Percentiles rank a stretch among this genome's conserved stretches.
These are phyloP conservation scores for Inonotus obliquus DNA, from an alignment of 1,284 basidiomycete species.

Conservation along the genomic window DNA sequence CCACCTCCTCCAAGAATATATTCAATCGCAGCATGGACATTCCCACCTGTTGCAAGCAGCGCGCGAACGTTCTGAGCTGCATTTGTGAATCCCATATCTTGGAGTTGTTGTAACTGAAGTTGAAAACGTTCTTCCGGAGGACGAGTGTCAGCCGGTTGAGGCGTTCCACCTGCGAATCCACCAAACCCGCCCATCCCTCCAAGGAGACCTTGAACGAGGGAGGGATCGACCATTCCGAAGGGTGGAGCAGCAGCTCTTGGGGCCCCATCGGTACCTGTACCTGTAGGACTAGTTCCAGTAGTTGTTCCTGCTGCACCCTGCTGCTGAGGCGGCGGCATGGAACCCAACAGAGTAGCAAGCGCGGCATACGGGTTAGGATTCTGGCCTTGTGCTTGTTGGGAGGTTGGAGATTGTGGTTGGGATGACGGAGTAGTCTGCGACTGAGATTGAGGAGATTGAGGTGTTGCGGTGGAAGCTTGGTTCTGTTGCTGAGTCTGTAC, in stretches of 20 bases:
- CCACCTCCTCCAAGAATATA: constrained; percentile 82
- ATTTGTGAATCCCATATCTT: constrained; percentile 84
- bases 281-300: constrained; percentile 5
- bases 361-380: constrained; percentile 20
- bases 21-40: constrained; percentile 87
- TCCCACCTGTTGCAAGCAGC: constrained; percentile 81
- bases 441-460: constrained; percentile 1
- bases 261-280: constrained; percentile 21
- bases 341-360: constrained; percentile 22
- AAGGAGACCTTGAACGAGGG: constrained; percentile 24
- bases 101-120: constrained; percentile 81
- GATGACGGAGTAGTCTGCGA: neutral
- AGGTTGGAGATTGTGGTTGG: neutral
- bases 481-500: constrained; percentile 19
- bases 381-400: neutral
- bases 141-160: constrained; percentile 59
- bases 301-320: constrained; percentile 24
- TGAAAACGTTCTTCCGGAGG: constrained; percentile 88
- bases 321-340: constrained; percentile 17
- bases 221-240: constrained; percentile 25
- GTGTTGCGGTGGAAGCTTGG: neutral
- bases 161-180: constrained; percentile 21
- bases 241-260: constrained; percentile 24
- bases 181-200: constrained; percentile 30
- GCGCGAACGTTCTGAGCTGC: constrained; percentile 87